Conservation (phyloP, 2,329 filamentous ascomycete species). For the Trichoderma lentiforme region DNA sequence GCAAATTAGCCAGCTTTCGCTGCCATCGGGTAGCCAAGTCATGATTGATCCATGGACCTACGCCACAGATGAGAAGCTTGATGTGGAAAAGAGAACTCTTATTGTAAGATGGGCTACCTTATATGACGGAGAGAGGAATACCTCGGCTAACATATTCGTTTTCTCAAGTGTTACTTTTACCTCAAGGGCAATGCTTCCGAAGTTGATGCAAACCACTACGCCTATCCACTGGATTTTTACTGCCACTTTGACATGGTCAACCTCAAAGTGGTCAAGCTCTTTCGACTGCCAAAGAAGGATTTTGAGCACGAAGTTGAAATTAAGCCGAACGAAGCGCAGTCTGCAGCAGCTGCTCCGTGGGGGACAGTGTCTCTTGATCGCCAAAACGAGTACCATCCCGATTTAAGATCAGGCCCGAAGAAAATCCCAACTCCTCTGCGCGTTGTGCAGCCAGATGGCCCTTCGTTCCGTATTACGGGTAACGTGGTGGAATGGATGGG, state of each 20-base stretch:
- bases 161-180: background rate
- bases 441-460: constrained; percentile 22
- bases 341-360: constrained; percentile 25
- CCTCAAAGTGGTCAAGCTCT: background rate
- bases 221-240: background rate
- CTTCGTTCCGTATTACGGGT: constrained; percentile 33
- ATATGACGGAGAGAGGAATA: background rate
- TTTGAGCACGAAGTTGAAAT: background rate
- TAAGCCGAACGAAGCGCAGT: background rate
- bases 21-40: background rate
- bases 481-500: constrained; percentile 56
- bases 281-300: background rate
- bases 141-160: background rate
- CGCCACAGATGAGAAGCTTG: background rate
- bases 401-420: background rate
- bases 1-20: background rate
- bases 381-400: background rate
- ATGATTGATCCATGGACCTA: background rate
- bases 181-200: background rate
- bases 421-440: constrained; percentile 15
- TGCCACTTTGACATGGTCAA: background rate
- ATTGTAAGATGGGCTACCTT: background rate
- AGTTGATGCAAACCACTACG: background rate
- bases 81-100: background rate
- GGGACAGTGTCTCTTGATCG: constrained; percentile 29